A percentile compares a stretch with the other conserved stretches of the same genome.
phyloP scores from a whole-genome alignment of 2,329 filamentous ascomycete species.

The Colletotrichum simmondsii region DNA sequence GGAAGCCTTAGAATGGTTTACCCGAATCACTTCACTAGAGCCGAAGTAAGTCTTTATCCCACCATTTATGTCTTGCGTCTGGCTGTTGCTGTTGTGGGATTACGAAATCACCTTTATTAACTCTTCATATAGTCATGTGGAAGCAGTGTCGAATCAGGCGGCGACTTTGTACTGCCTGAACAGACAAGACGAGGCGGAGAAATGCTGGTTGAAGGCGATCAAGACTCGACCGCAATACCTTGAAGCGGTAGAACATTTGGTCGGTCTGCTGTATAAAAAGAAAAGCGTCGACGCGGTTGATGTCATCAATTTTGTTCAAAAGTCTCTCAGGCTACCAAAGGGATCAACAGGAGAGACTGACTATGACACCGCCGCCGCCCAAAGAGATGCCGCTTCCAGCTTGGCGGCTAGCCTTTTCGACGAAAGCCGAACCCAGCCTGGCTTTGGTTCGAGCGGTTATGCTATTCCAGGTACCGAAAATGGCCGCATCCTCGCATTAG shows the following conservation, averaged over 20 bases:
- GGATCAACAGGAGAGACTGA: slow-evolving; percentile 49
- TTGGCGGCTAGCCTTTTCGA: slow-evolving; percentile 25
- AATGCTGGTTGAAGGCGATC: slow-evolving; percentile 87
- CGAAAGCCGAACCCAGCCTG: slow-evolving; percentile 34
- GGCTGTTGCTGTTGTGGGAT: neutral
- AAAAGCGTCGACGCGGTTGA: slow-evolving; percentile 86
- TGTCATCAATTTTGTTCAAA: slow-evolving; percentile 88
- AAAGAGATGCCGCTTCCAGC: neutral
- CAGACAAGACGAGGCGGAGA: slow-evolving; percentile 84
- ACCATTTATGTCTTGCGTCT: neutral
- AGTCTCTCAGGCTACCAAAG: slow-evolving; percentile 60
- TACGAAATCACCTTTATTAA: neutral
- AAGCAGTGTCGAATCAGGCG: slow-evolving; percentile 93
- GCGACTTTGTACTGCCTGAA: slow-evolving; percentile 88
- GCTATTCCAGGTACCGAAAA: slow-evolving; percentile 87
- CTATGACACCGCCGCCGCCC: neutral
- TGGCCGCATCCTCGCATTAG: slow-evolving; percentile 89
- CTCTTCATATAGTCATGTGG: slow-evolving; percentile 74
- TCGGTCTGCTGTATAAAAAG: slow-evolving; percentile 87
- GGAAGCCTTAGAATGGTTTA: slow-evolving; percentile 80
- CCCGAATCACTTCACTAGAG: slow-evolving; percentile 68
- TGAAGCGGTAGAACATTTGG: slow-evolving; percentile 93
- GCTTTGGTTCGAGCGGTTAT: slow-evolving; percentile 77
- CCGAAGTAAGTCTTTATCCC: slow-evolving; percentile 56
- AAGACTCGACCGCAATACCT: slow-evolving; percentile 87